Conservation (phyloP, 768 basidiomycete genomes). For the Mycena capillaripes region DNA sequence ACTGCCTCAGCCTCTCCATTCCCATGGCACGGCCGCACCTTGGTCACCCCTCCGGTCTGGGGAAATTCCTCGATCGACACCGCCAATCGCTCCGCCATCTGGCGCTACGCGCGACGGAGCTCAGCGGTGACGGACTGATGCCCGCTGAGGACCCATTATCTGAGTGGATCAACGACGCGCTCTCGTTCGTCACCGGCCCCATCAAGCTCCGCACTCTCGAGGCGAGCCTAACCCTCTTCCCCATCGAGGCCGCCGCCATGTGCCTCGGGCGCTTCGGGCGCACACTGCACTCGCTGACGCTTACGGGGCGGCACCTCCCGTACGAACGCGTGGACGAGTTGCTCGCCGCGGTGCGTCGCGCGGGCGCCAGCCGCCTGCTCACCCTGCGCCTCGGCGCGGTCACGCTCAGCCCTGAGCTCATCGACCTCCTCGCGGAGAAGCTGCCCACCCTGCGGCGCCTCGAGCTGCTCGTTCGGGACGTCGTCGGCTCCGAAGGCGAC, state of each 20-base stretch:
- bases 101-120: conserved; percentile 58
- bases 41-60: conserved; percentile 55
- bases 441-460: conserved; percentile 52
- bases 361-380: conserved; percentile 41
- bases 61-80: conserved; percentile 54
- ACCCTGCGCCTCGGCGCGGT: conserved; percentile 56
- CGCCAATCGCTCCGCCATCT: conserved; percentile 51
- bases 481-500: conserved; percentile 48
- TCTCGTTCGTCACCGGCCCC: conserved; percentile 43
- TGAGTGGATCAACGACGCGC: conserved; percentile 51
- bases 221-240: conserved; percentile 52
- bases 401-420: conserved; percentile 55
- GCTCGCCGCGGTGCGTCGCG: conserved; percentile 40
- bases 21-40: conserved; percentile 57
- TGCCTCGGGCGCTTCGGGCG: conserved; percentile 51
- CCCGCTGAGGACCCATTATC: conserved; percentile 51
- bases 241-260: conserved; percentile 50
- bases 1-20: conserved; percentile 55
- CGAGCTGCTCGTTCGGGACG: conserved; percentile 55
- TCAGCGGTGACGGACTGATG: conserved; percentile 49
- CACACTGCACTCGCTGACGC: conserved; percentile 51
- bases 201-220: conserved; percentile 50
- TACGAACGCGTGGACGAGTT: conserved; percentile 52
- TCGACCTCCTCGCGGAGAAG: conserved; percentile 56
- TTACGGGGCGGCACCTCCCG: conserved; percentile 56